phyloP scores from a whole-genome alignment of 139 green algal species.

The Haematococcus lacustris region DNA sequence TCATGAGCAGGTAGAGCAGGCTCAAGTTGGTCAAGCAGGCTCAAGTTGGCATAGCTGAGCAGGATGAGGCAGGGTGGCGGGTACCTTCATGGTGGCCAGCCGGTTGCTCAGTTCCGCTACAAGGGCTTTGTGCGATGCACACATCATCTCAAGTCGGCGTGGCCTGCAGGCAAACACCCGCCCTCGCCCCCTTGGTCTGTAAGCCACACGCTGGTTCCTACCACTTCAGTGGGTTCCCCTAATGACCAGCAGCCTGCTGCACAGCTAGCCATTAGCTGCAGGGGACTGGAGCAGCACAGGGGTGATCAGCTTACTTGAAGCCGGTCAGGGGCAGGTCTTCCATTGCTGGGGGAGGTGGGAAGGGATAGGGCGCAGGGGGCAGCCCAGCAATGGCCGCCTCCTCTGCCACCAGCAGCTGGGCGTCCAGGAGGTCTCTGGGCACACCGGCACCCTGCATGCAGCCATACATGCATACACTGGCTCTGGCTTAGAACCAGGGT shows the following conservation, averaged over 20 bases:
- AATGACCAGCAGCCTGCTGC: background rate
- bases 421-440: conserved; percentile 41
- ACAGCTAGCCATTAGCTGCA: background rate
- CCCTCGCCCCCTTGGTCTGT: no score
- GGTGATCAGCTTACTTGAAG: conserved; percentile 2
- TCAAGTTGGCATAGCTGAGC: no score
- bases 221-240: background rate
- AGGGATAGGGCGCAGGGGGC: conserved; percentile 16
- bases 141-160: conserved; percentile 35
- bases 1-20: no score
- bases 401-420: conserved; percentile 42
- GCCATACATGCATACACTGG: background rate
- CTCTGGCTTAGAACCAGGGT: background rate
- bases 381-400: conserved; percentile 34
- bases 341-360: conserved; percentile 25
- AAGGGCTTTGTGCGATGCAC: conserved; percentile 18
- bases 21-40: no score
- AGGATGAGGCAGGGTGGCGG: no score
- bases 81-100: conserved; percentile 31
- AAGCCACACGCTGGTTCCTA: background rate
- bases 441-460: conserved; percentile 26
- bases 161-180: conserved; percentile 13
- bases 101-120: conserved; percentile 3
- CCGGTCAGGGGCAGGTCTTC: background rate
- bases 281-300: background rate